Evolutionary conservation across 108 stramenopile species (phyloP).

Genomic region (Aurantiochytrium sp.): DNA sequence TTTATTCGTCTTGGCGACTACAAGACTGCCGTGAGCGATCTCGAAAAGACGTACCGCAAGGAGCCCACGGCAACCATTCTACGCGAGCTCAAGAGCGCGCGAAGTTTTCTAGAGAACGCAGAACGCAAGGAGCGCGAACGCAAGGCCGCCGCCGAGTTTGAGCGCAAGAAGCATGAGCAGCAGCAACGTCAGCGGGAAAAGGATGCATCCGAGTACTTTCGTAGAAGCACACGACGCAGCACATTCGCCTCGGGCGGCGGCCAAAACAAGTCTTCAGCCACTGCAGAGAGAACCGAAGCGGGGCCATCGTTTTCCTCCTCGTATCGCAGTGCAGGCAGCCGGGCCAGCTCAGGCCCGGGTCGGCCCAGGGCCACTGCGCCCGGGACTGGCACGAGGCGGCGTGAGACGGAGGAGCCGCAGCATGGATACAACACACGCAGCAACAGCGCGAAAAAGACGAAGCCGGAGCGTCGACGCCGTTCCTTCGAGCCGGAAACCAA

Average conservation of each 20-base stretch:
- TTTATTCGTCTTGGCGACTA: constrained; percentile 3
- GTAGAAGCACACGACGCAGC: background rate
- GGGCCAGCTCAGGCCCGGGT: too few relatives aligned
- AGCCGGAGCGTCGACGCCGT: background rate
- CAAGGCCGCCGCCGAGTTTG: background rate
- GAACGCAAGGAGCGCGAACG: background rate
- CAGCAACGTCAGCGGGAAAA: background rate
- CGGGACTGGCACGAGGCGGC: background rate
- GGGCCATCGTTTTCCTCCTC: too few relatives aligned
- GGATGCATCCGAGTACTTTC: background rate
- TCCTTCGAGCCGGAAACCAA: background rate
- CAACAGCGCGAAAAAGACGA: background rate
- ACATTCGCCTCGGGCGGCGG: background rate
- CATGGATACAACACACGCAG: background rate
- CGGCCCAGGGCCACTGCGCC: too few relatives aligned
- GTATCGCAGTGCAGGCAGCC: too few relatives aligned
- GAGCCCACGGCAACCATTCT: background rate
- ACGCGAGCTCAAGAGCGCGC: background rate
- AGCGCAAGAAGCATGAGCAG: background rate
- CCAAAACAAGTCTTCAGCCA: background rate
- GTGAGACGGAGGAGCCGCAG: background rate
- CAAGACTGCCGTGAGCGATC: background rate
- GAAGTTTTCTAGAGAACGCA: background rate
- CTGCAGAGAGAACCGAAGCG: too few relatives aligned
- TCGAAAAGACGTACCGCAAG: background rate